phyloP scores from a whole-genome alignment of 176 grass and related monocot genomes.

The Oryza nivara region DNA sequence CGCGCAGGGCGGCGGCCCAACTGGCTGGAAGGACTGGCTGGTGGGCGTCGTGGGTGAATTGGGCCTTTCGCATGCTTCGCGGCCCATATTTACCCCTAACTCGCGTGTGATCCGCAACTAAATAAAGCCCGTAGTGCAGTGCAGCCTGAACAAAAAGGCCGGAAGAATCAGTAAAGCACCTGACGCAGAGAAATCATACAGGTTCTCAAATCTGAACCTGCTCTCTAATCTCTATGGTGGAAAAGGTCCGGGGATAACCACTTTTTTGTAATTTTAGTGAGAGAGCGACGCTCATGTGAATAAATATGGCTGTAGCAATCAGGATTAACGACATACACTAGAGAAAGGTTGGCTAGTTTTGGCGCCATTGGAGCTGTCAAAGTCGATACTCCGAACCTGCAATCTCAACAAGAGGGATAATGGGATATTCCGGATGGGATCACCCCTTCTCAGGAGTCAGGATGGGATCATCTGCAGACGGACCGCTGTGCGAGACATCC shows the following conservation, averaged over 20 bases:
- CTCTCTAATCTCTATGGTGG: background rate
- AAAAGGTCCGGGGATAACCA: background rate
- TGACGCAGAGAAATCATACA: background rate
- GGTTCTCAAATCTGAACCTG: background rate
- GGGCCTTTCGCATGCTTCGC: background rate
- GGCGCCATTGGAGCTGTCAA: constrained; percentile 9
- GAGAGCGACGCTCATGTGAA: constrained; percentile 8
- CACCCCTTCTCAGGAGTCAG: too few relatives aligned
- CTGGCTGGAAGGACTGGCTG: background rate
- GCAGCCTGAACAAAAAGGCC: too few relatives aligned
- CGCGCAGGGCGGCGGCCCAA: background rate
- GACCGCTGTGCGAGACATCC: too few relatives aligned
- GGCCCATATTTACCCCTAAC: background rate
- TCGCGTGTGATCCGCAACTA: too few relatives aligned
- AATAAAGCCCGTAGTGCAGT: too few relatives aligned
- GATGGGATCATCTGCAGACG: background rate
- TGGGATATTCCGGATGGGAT: background rate
- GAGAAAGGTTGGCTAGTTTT: background rate
- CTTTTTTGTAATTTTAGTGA: background rate
- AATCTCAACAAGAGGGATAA: background rate
- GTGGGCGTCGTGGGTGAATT: background rate
- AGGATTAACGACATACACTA: background rate
- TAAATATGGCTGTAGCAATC: background rate
- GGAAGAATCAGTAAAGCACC: too few relatives aligned
- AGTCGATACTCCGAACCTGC: constrained; percentile 7